Evolutionary conservation across 164 flowering plant species (phyloP).

Genomic region (Santalum album): DNA sequence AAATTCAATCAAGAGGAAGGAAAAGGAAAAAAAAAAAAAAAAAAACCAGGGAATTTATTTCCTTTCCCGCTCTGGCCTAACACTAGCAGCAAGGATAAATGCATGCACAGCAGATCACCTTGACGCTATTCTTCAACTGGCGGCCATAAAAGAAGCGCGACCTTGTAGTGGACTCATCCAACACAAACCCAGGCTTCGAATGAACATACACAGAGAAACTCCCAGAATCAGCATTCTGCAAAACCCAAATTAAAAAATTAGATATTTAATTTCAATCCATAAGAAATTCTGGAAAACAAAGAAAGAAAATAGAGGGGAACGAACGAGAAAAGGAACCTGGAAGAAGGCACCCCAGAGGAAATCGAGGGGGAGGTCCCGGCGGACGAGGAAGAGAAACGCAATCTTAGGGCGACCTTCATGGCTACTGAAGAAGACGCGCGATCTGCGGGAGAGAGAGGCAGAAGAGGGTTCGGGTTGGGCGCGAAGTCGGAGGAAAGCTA

Average conservation of each 20-base stretch:
- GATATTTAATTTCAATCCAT: background rate
- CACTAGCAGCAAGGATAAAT: background rate
- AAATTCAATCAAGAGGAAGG: too few species aligned
- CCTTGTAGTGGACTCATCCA: slow-evolving; percentile 62
- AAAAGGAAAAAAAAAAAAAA: background rate
- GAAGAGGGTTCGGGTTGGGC: slow-evolving; percentile 10
- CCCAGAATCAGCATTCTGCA: slow-evolving; percentile 46
- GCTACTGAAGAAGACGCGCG: slow-evolving; percentile 8
- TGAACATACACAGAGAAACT: slow-evolving; percentile 73
- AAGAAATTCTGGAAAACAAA: too few species aligned
- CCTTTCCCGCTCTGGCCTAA: background rate
- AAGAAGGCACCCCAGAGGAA: slow-evolving; percentile 89
- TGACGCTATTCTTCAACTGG: slow-evolving; percentile 57
- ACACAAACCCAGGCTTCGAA: slow-evolving; percentile 77
- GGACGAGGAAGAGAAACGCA: slow-evolving; percentile 76
- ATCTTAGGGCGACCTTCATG: slow-evolving; percentile 53
- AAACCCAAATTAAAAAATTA: slow-evolving; percentile 5
- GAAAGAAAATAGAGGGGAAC: background rate
- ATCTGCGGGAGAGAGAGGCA: slow-evolving; percentile 6
- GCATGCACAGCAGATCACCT: slow-evolving; percentile 26
- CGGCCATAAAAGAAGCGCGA: slow-evolving; percentile 59
- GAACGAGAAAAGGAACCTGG: slow-evolving; percentile 33
- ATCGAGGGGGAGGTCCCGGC: slow-evolving; percentile 72
- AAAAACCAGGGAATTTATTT: background rate
- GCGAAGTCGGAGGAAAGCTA: slow-evolving; percentile 36